Percentiles rank a stretch among this genome's conserved stretches.
Conservation (phyloP, 1,139 yeast species). For the Yamadazyma siamensis region DNA sequence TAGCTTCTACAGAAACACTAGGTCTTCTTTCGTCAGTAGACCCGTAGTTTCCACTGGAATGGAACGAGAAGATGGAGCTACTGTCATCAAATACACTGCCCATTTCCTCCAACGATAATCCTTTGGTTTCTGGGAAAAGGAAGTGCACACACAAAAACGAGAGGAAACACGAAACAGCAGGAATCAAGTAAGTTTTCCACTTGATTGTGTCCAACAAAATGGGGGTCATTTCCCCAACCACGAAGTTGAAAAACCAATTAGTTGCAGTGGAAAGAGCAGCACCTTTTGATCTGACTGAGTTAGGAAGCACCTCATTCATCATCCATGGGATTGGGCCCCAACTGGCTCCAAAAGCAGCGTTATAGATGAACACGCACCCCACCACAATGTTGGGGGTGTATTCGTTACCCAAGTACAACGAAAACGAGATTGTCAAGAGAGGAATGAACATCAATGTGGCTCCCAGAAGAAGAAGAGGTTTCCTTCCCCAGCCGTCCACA, state of each 20-base stretch:
- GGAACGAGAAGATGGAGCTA: slow-evolving; percentile 44
- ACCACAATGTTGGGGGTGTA: slow-evolving; percentile 75
- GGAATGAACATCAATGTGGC: slow-evolving; percentile 77
- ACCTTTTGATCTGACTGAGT: slow-evolving; percentile 85
- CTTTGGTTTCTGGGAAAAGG: slow-evolving; percentile 55
- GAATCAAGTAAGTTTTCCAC: slow-evolving; percentile 81
- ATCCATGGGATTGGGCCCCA: slow-evolving; percentile 98
- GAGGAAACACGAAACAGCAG: slow-evolving; percentile 70
- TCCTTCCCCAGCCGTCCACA: slow-evolving; percentile 89
- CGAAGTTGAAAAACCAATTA: slow-evolving; percentile 91
- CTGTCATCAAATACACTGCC: slow-evolving; percentile 49
- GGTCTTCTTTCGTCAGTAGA: slow-evolving; percentile 21
- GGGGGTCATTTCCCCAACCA: slow-evolving; percentile 91
- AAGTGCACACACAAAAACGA: slow-evolving; percentile 56
- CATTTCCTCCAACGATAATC: slow-evolving; percentile 52
- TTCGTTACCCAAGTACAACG: slow-evolving; percentile 55
- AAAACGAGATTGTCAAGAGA: slow-evolving; percentile 61
- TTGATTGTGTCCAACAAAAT: slow-evolving; percentile 70
- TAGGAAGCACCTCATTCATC: slow-evolving; percentile 85
- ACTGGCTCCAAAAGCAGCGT: slow-evolving; percentile 81
- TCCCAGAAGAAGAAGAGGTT: slow-evolving; percentile 75
- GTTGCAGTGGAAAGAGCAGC: slow-evolving; percentile 90
- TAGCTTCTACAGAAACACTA: slow-evolving; percentile 15
- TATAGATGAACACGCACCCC: slow-evolving; percentile 68
- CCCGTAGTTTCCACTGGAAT: slow-evolving; percentile 28